Base-by-base conservation (phyloP, 257 asterid species). In the Ocimum tenuiflorum region DNA sequence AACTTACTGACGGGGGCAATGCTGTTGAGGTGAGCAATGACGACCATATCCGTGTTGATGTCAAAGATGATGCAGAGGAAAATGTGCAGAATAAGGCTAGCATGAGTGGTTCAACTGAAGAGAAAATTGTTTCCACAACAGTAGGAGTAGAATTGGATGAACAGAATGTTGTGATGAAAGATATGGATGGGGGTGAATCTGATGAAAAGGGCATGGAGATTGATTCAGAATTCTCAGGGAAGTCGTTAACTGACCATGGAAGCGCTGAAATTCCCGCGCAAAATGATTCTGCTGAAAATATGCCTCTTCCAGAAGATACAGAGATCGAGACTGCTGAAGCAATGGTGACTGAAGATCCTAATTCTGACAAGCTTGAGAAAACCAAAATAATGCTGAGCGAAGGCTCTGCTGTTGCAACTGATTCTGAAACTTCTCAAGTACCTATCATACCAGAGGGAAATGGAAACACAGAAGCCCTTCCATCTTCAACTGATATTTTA, bases 101-200 rank as follows among this genome's bases (percentile, higher is more conserved):
- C 63, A 53, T 51, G 22, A 60, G 60, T 61, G 39, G 58, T 54
- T 62, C 56, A 15, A 56, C 49, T 50, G 82, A 65, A 18, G 63
- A 69, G 58, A 70, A 64, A 27, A 29, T 60, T 60, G 57, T 47
- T 31, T 49, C 64, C 33, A 19, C 60, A 18, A 46, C 63, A 10
- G 55, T 20, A 23, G 60, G 23, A 62, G 74, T 65, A 71, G 78
- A 59, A 22, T 41, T 19, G 7, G 65, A 56, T 49, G 73, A 69
- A 14, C 77, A 67, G 36, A 69, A 73, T 52, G 69, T 23, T 43
- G 72, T 57, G 41, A 58, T 14, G 58, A 64, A 79, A 69, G 75
- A 51, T 70, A 51, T 63, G 62, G 86, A 60, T n/a, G 79, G 41
- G 38, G 73, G 70, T 67, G 75, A 35, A 61, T 53, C 79, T 17